Base-by-base conservation (phyloP, 1,284 basidiomycete genomes). In the Ceratobasidium sp. region DNA sequence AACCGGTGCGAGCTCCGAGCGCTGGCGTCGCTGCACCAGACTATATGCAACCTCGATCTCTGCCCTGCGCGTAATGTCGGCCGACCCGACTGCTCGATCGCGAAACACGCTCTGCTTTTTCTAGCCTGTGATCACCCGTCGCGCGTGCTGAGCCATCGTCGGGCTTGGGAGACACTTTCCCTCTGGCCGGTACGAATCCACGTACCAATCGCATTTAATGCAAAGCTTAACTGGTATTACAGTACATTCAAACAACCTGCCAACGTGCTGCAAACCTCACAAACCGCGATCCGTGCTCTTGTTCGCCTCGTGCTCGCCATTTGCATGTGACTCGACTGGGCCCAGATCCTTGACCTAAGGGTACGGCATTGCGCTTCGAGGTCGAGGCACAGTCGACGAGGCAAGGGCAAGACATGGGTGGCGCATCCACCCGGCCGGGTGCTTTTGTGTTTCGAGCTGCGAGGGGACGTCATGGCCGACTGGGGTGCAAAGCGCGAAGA, bases 131-230 rank as follows among this genome's bases (percentile, higher is more conserved):
- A 22, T 61, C 29, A 8, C 8, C 7, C 27, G 16, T 37, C 29
- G 56, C n/a, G 27, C 58, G 58, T 61, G 58, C 58, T 61, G 58
- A 61, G 58, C 58, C 58, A 61, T 61, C 4, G 39, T 34, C 58
- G 58, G 58, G 58, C 37, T 61, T 61, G 58, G 58, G 39, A 34
- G 53, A 43, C 16, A 16, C 31, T 39, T 16, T 37, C 31, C 56
- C 16, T 37, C 22, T n/a, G 31, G 8, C 56, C 8, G 56, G 56
- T 39, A 19, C 43, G 4, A 19, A 11, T 19, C 43, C 13, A 14
- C 43, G 9, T 6, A 5, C 34, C 34, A 5, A 14, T 46, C 19
- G 14, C 43, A 19, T 46, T 46, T 13, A 13, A 46, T 46, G 19
- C 14, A 46, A 37, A 37, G 34, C 34, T 37, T 37, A 37, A 37